Percentiles rank a stretch among this genome's conserved stretches.
phyloP scores from a whole-genome alignment of 257 asterid species.

The Solanum sejunctum region DNA sequence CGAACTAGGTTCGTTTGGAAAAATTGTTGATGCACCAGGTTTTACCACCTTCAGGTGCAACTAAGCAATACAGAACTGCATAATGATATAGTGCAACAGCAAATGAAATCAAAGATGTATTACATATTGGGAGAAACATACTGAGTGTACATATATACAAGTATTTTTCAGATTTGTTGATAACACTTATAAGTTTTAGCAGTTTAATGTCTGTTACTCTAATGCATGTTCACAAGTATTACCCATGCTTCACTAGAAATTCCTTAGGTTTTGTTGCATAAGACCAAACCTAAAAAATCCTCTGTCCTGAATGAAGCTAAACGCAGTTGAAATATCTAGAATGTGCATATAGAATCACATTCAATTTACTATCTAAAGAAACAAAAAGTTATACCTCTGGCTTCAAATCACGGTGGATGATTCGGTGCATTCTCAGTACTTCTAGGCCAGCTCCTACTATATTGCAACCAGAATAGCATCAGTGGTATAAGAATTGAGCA shows the following conservation, averaged over 20 bases:
- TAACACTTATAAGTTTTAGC: neutral
- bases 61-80: neutral
- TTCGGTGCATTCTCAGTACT: constrained; percentile 21
- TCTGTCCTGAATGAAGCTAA: neutral
- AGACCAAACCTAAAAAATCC: neutral
- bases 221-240: neutral
- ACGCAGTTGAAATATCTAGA: neutral
- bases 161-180: neutral
- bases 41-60: neutral
- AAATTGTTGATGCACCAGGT: neutral
- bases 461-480: neutral
- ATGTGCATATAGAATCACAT: neutral
- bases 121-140: neutral
- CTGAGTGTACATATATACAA: neutral
- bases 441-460: constrained; percentile 31
- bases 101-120: neutral
- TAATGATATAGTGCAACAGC: neutral
- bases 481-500: neutral
- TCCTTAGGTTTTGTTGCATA: neutral
- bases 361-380: neutral
- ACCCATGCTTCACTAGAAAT: neutral
- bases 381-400: constrained; percentile 25
- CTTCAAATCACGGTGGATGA: constrained; percentile 45
- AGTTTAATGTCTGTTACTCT: neutral
- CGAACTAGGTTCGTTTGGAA: neutral